Evolutionary conservation across 176 grass and related monocot species (phyloP).

Genomic region (Raddia distichophylla): DNA sequence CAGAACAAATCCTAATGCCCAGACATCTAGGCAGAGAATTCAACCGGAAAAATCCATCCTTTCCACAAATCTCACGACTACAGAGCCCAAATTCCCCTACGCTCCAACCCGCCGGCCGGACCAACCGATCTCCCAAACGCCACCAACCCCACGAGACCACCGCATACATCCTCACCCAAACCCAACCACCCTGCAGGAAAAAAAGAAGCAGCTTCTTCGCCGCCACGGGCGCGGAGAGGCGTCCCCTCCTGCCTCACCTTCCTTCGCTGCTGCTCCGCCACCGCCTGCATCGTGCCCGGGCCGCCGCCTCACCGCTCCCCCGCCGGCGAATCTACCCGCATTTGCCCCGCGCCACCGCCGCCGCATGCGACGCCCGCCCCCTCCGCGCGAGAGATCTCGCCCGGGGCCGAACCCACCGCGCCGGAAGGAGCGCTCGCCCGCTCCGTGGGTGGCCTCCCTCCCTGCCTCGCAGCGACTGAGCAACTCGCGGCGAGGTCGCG

Average conservation of each 20-base stretch:
- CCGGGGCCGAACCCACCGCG: constrained; percentile 18
- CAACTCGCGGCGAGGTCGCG: constrained; percentile 43
- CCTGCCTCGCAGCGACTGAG: constrained; percentile 46
- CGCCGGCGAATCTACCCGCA: constrained; percentile 46
- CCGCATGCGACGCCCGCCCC: constrained; percentile 34
- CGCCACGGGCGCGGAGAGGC: neutral
- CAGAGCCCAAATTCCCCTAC: neutral
- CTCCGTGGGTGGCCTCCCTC: constrained; percentile 7
- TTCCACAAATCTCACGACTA: neutral
- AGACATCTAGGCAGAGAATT: neutral
- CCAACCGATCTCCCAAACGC: constrained; percentile 43
- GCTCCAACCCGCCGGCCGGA: constrained; percentile 35
- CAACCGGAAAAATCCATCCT: neutral
- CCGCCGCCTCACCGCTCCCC: constrained; percentile 2
- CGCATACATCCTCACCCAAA: neutral
- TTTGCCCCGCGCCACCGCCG: constrained; percentile 41
- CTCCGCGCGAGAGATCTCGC: constrained; percentile 10
- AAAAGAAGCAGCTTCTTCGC: neutral
- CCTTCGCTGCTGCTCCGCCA: constrained; percentile 47
- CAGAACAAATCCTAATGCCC: constrained; percentile 23
- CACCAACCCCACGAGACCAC: constrained; percentile 33
- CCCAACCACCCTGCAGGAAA: constrained; percentile 44
- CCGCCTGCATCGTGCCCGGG: constrained; percentile 44
- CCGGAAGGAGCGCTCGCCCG: constrained; percentile 20
- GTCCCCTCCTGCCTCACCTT: constrained; percentile 45